These are phyloP conservation scores for Penicillium expansum DNA, from an alignment of 2,329 filamentous ascomycete species.

Conservation along the genomic window DNA sequence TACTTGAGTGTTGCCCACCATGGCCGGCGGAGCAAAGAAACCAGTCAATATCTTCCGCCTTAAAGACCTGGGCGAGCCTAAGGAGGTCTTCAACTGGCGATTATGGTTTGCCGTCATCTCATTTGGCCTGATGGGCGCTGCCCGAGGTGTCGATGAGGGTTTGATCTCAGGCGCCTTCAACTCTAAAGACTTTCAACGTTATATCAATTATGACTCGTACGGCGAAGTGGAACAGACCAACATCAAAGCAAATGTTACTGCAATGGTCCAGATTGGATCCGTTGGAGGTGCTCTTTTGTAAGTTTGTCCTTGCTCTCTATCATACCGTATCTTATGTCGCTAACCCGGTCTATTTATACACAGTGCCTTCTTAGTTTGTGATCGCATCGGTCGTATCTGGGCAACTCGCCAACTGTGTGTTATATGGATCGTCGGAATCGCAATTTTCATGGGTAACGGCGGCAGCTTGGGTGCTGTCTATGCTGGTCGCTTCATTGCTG, in stretches of 20 bases:
- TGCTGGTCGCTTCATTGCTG: constrained; percentile 46
- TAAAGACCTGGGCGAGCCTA: constrained; percentile 63
- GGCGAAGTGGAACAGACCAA: constrained; percentile 57
- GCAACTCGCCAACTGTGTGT: constrained; percentile 42
- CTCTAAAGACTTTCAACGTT: constrained; percentile 61
- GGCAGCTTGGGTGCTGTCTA: constrained; percentile 43
- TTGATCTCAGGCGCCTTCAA: constrained; percentile 71
- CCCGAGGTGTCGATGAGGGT: constrained; percentile 76
- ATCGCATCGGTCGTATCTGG: constrained; percentile 47
- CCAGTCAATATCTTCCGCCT: constrained; percentile 57
- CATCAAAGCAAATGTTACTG: constrained; percentile 72
- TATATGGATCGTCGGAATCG: constrained; percentile 43
- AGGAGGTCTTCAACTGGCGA: constrained; percentile 71
- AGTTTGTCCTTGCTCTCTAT: constrained; percentile 17
- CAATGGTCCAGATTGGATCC: constrained; percentile 78
- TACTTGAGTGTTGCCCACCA: constrained; percentile 15
- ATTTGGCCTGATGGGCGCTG: constrained; percentile 73
- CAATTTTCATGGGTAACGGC: constrained; percentile 45
- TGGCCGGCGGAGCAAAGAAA: constrained; percentile 47
- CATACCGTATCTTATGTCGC: background rate
- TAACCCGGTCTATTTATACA: background rate
- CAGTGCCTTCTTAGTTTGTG: constrained; percentile 51
- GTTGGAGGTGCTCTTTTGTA: constrained; percentile 67
- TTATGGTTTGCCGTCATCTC: constrained; percentile 74
- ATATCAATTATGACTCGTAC: constrained; percentile 58